Percentiles rank a stretch among this genome's conserved stretches.
These are phyloP conservation scores for Geranium incanum DNA, from an alignment of 441 rosid species.

Conservation along the genomic window DNA sequence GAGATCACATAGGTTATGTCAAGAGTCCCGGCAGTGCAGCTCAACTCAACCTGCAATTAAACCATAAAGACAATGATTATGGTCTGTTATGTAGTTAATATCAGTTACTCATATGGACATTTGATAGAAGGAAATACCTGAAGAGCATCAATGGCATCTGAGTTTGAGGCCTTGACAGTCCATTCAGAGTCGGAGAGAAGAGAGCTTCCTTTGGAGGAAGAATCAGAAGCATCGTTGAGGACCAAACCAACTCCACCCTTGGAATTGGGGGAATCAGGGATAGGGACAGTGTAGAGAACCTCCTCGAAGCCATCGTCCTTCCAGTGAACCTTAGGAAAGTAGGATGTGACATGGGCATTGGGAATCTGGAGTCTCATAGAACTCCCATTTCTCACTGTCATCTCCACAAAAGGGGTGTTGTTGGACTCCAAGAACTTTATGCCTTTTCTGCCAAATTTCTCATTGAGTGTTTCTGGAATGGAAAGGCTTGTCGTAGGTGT, in stretches of 20 bases:
- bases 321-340: constrained; percentile 79
- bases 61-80: constrained; percentile 7
- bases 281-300: constrained; percentile 60
- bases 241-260: constrained; percentile 78
- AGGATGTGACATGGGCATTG: constrained; percentile 71
- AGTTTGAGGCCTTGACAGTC: constrained; percentile 75
- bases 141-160: constrained; percentile 85
- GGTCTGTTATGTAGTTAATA: neutral
- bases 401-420: constrained; percentile 47
- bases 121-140: constrained; percentile 44
- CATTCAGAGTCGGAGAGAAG: constrained; percentile 43
- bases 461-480: constrained; percentile 42
- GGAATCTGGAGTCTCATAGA: constrained; percentile 55
- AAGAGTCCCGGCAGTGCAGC: constrained; percentile 50
- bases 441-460: constrained; percentile 64
- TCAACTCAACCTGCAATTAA: constrained; percentile 59
- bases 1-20: constrained; percentile 61
- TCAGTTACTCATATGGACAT: no score
- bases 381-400: constrained; percentile 83
- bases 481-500: constrained; percentile 15
- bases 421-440: constrained; percentile 62
- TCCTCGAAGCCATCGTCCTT: constrained; percentile 80
- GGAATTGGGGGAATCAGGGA: constrained; percentile 23
- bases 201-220: constrained; percentile 40
- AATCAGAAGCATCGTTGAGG: constrained; percentile 49